Conservation (phyloP, 2,329 filamentous ascomycete species). For the Cordyceps fumosorosea region DNA sequence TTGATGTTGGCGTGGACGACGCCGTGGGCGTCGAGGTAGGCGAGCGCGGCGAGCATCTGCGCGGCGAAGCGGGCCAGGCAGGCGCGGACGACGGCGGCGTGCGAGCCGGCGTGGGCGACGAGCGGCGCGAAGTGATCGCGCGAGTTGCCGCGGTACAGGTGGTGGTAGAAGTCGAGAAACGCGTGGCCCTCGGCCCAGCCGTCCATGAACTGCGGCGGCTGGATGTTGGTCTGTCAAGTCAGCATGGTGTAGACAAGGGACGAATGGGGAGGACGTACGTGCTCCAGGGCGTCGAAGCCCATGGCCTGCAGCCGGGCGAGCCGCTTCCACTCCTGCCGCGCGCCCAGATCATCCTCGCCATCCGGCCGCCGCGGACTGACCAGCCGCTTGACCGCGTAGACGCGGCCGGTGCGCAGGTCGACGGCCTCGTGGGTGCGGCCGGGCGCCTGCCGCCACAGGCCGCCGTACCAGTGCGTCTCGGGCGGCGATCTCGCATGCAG, state of each 20-base stretch:
- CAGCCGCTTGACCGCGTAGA: background rate
- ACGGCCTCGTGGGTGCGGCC: background rate
- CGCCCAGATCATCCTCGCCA: background rate
- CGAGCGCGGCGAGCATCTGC: background rate
- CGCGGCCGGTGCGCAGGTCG: background rate
- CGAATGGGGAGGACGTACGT: background rate
- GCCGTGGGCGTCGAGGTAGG: background rate
- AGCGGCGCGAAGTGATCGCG: background rate
- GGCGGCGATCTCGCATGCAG: background rate
- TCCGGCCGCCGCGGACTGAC: background rate
- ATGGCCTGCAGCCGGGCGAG: background rate
- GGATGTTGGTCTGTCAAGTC: background rate
- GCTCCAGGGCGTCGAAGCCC: background rate
- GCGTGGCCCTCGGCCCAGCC: background rate
- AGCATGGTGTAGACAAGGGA: too few species aligned
- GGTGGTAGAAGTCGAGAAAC: background rate
- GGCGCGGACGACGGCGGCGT: background rate
- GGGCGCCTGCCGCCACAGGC: background rate
- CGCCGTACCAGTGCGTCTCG: background rate
- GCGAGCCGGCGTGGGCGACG: background rate
- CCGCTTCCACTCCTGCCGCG: background rate
- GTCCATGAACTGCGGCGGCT: background rate
- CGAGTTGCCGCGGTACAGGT: background rate
- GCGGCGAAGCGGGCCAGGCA: background rate
- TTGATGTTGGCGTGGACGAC: slow-evolving; percentile 1